Evolutionary conservation across 2,329 filamentous ascomycete species (phyloP).

Genomic region (Hymenoscyphus albidus): DNA sequence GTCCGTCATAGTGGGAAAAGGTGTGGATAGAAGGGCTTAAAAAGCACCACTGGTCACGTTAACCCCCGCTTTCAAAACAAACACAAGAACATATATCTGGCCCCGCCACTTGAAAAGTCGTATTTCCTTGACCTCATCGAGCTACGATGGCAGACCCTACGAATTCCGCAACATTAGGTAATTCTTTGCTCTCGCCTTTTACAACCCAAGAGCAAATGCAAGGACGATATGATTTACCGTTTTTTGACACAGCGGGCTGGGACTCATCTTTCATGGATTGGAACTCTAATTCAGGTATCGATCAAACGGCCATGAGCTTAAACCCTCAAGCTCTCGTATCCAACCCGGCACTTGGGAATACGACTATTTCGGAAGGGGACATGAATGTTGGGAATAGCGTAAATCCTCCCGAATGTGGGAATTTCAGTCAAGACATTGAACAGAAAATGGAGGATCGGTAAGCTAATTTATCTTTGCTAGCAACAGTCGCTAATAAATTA

Average conservation of each 20-base stretch:
- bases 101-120: not conserved
- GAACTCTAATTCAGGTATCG: not conserved
- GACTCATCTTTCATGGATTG: too few species aligned
- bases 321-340: not conserved
- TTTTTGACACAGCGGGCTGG: not conserved
- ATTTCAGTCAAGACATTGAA: not conserved
- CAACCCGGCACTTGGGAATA: not conserved
- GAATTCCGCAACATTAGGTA: not conserved
- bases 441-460: not conserved
- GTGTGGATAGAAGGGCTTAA: not conserved
- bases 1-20: not conserved
- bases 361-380: not conserved
- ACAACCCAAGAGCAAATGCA: not conserved
- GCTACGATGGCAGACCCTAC: not conserved
- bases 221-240: not conserved
- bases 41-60: not conserved
- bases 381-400: not conserved
- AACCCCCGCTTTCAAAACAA: not conserved
- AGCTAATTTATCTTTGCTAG: not conserved
- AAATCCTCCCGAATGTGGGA: not conserved
- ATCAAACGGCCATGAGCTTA: not conserved
- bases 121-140: not conserved
- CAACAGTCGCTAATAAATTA: not conserved
- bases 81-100: not conserved
- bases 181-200: not conserved